Evolutionary conservation across 352 stramenopile species (phyloP), one percentile per base, ranked within the genome.

Genomic region (Lagenidium giganteum): DNA sequence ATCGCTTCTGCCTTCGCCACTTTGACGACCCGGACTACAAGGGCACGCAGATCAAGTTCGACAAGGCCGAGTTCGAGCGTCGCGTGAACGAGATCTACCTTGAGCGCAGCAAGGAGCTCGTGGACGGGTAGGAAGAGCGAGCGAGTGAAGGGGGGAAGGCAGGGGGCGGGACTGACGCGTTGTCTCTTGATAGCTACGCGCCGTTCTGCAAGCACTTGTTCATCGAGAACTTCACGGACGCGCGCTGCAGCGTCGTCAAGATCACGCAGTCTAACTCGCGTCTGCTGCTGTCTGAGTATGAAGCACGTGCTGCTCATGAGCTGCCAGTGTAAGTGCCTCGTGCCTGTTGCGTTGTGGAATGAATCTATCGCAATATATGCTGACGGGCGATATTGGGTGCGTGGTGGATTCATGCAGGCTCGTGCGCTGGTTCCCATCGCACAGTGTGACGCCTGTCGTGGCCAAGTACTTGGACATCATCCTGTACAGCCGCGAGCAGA

Each of bases 161-260:
- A n/a, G n/a, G n/a, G n/a, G n/a, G n/a, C n/a, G n/a, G n/a, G n/a
- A n/a, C n/a, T n/a, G n/a, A n/a, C n/a, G n/a, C n/a, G n/a, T 23
- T 23, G 0, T 41, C 1, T 26, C 12, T 40, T 9, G 8, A 35
- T 26, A 96, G 90, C 18, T 99, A 99, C 61, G 96, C 96, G 42
- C 92, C 96, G 24, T 99, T 99, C 72, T 99, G 96, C 76, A 99
- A 99, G 79, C 96, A 99, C 70, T 43, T 99, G 24, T 99, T 99
- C 60, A 63, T 99, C 24, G 70, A 90, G 16, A 98, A 99, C 70
- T 96, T 96, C 55, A 90, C 78, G 18, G 81, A 87, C 29, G 81
- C 83, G 36, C 76, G 79, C 37, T 86, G 94, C 62, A 93, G 90
- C 23, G 93, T 70, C 41, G 70, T 98, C 45, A 61, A 77, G 1